These are phyloP conservation scores for Linnemannia hyalina DNA, from an alignment of 192 early-diverging fungal genomes.

Conservation along the genomic window DNA sequence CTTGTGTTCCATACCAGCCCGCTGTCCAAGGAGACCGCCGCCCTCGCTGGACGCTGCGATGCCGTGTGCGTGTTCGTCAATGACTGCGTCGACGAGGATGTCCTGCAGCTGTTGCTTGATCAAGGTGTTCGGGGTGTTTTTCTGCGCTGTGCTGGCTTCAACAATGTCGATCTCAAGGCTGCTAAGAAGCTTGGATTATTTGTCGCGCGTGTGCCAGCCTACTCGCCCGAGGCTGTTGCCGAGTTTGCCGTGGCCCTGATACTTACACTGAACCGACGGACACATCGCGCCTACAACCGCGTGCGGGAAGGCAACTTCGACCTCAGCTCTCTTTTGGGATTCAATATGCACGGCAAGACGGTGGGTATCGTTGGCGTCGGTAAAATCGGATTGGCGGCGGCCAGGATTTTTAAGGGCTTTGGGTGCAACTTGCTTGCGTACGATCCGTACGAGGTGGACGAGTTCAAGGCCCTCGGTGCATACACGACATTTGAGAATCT, in stretches of 20 bases:
- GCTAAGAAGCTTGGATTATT: not conserved
- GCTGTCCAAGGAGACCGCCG: not conserved
- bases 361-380: slow-evolving; percentile 4
- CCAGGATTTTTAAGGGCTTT: slow-evolving; percentile 11
- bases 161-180: not conserved
- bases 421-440: not conserved
- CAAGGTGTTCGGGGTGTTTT: slow-evolving; percentile 4
- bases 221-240: not conserved
- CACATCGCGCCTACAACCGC: slow-evolving; percentile 7
- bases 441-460: not conserved
- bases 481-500: not conserved
- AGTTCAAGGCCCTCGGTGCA: too few species aligned
- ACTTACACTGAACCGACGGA: not conserved
- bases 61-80: slow-evolving; percentile 11
- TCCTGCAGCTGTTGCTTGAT: not conserved
- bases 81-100: not conserved
- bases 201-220: slow-evolving; percentile 1
- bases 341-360: slow-evolving; percentile 7
- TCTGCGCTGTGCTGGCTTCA: slow-evolving; percentile 5
- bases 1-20: too few species aligned
- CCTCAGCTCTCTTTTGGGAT: not conserved
- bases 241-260: not conserved
- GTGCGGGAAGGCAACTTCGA: slow-evolving; percentile 1
- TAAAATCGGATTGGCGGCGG: slow-evolving; percentile 1
- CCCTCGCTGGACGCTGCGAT: not conserved